These are phyloP conservation scores for Porcisia hertigi DNA, from an alignment of 208 protist genomes.

Conservation along the genomic window DNA sequence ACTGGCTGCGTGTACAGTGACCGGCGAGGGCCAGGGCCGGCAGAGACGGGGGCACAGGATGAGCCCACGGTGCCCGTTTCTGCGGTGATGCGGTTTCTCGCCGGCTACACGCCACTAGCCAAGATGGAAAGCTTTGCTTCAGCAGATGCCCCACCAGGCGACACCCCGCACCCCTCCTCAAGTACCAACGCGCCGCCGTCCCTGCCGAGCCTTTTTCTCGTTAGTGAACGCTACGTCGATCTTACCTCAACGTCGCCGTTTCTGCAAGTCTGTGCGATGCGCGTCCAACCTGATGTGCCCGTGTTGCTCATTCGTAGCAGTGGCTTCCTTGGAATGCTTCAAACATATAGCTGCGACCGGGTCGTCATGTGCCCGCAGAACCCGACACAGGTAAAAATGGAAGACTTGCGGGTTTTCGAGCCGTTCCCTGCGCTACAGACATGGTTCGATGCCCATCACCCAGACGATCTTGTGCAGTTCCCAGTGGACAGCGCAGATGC, in stretches of 20 bases:
- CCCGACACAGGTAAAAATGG: conserved; percentile 43
- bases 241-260: conserved; percentile 40
- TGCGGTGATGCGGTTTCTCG: conserved; percentile 7
- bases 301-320: conserved; percentile 81
- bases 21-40: neutral
- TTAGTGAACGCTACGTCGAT: conserved; percentile 50
- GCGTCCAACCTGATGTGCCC: conserved; percentile 41
- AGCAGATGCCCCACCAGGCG: neutral
- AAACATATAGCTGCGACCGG: conserved; percentile 58
- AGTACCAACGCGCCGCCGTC: neutral
- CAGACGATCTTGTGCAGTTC: conserved; percentile 50
- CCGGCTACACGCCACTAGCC: neutral
- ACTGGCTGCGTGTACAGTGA: conserved; percentile 3
- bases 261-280: conserved; percentile 9
- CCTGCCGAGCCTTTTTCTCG: conserved; percentile 34
- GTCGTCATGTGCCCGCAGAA: conserved; percentile 55
- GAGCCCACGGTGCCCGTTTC: neutral
- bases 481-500: conserved; percentile 30
- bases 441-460: conserved; percentile 66
- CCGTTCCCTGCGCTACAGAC: conserved; percentile 81
- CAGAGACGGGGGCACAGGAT: neutral
- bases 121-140: neutral
- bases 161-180: neutral
- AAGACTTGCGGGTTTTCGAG: conserved; percentile 91
- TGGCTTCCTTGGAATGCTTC: conserved; percentile 91